phyloP scores from a whole-genome alignment of 768 basidiomycete species.

The Amylocystis lapponica region DNA sequence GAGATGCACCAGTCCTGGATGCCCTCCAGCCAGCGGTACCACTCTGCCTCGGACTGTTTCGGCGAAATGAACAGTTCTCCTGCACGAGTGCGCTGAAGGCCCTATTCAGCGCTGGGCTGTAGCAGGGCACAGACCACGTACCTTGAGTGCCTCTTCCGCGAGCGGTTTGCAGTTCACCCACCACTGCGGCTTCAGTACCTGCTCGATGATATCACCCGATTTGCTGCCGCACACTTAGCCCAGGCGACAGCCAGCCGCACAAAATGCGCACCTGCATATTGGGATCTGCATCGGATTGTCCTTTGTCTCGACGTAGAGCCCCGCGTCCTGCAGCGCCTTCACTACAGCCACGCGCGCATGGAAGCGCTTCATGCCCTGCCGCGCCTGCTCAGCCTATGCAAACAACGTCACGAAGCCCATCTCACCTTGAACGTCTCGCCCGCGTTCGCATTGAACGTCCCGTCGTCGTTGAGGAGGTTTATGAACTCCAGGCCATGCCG shows the following conservation, averaged over 20 bases:
- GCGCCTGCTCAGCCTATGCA: neutral
- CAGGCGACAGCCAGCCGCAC: too few species aligned
- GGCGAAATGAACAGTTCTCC: constrained; percentile 85
- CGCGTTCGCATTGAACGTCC: constrained; percentile 88
- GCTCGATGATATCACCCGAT: constrained; percentile 95
- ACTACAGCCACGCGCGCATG: constrained; percentile 84
- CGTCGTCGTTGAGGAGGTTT: constrained; percentile 94
- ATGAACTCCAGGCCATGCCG: constrained; percentile 88
- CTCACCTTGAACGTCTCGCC: constrained; percentile 69
- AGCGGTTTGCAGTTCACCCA: constrained; percentile 93
- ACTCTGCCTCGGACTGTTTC: constrained; percentile 84
- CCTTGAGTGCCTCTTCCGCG: constrained; percentile 86
- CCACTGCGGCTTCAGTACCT: constrained; percentile 96
- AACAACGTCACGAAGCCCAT: constrained; percentile 4
- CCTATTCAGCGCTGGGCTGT: constrained; percentile 1
- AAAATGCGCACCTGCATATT: constrained; percentile 64
- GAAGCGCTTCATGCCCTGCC: constrained; percentile 97
- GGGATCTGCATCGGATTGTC: constrained; percentile 98
- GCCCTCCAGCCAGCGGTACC: constrained; percentile 92
- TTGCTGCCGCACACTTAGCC: constrained; percentile 49
- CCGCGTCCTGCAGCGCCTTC: constrained; percentile 75
- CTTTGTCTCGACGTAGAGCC: constrained; percentile 84
- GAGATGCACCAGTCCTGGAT: constrained; percentile 99
- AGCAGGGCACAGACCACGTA: constrained; percentile 22
- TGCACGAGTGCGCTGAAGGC: constrained; percentile 68